Conservation (phyloP, 257 asterid species). For the Solanum arcanum region DNA sequence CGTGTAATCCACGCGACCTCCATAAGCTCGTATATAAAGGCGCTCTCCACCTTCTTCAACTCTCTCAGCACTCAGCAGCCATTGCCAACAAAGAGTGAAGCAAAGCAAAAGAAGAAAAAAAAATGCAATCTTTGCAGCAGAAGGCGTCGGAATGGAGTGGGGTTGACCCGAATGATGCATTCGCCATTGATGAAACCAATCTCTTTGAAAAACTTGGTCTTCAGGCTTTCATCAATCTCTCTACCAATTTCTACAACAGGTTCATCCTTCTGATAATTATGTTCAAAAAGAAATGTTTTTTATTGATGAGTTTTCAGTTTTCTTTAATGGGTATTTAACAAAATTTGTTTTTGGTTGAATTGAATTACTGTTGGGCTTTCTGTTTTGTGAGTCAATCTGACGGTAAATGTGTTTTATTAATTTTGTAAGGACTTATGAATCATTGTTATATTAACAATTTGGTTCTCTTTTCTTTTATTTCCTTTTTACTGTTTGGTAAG, state of each 20-base stretch:
- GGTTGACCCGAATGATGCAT: slow-evolving; percentile 48
- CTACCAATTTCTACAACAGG: slow-evolving; percentile 87
- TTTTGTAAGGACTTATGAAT: background rate
- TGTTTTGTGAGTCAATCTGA: background rate
- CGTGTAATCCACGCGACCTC: slow-evolving; percentile 41
- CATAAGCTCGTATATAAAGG: slow-evolving; percentile 23
- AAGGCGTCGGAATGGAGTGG: slow-evolving; percentile 97
- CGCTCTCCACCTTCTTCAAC: background rate
- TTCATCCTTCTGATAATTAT: background rate
- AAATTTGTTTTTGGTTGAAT: background rate
- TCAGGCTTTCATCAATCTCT: slow-evolving; percentile 70
- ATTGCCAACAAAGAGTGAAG: background rate
- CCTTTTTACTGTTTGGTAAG: background rate
- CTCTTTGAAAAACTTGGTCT: slow-evolving; percentile 75
- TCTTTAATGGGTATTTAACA: background rate
- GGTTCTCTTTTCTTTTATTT: background rate
- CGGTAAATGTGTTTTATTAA: background rate
- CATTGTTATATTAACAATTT: background rate
- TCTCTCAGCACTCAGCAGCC: background rate
- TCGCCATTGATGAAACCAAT: slow-evolving; percentile 69
- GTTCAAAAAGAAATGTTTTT: background rate
- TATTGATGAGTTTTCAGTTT: background rate
- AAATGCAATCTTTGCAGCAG: slow-evolving; percentile 82
- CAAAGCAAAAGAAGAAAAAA: background rate
- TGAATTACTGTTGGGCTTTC: background rate